phyloP scores from a whole-genome alignment of 768 basidiomycete species.

The Plicaturopsis crispa region DNA sequence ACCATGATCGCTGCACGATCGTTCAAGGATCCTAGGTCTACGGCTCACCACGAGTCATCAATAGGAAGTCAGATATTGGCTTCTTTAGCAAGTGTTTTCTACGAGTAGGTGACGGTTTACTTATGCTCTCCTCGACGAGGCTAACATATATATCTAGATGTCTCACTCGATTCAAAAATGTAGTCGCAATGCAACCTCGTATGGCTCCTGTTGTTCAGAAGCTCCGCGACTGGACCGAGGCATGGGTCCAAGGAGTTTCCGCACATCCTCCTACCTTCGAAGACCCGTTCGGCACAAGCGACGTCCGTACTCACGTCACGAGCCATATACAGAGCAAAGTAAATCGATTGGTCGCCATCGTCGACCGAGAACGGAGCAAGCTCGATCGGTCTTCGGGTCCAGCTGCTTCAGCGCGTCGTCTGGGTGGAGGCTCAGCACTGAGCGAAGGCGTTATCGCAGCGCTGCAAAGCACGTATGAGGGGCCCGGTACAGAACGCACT shows the following conservation, averaged over 20 bases:
- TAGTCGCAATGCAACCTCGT: conserved; percentile 35
- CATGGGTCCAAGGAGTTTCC: conserved; percentile 37
- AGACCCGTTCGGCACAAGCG: conserved; percentile 28
- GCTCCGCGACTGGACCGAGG: conserved; percentile 35
- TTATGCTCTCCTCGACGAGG: background rate
- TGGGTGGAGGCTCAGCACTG: conserved; percentile 1
- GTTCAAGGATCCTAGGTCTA: conserved; percentile 18
- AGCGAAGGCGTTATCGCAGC: conserved; percentile 31
- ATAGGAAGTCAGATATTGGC: conserved; percentile 36
- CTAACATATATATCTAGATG: conserved; percentile 27
- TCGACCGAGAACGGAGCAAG: conserved; percentile 40
- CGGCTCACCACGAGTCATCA: conserved; percentile 10
- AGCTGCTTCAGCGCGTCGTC: background rate
- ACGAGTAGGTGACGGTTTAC: conserved; percentile 33
- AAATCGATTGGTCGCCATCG: conserved; percentile 29
- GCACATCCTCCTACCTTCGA: conserved; percentile 33
- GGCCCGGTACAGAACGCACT: conserved; percentile 42
- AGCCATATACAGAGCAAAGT: conserved; percentile 27
- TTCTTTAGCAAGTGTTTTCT: conserved; percentile 37
- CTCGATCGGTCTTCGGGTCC: conserved; percentile 13
- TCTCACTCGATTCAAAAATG: conserved; percentile 52
- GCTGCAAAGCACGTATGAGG: conserved; percentile 36
- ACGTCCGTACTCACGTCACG: conserved; percentile 25
- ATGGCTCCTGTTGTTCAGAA: conserved; percentile 32
- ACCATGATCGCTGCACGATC: conserved; percentile 22